Base-by-base conservation (phyloP, 345 rosid species). In the Pelargonium nanum region DNA sequence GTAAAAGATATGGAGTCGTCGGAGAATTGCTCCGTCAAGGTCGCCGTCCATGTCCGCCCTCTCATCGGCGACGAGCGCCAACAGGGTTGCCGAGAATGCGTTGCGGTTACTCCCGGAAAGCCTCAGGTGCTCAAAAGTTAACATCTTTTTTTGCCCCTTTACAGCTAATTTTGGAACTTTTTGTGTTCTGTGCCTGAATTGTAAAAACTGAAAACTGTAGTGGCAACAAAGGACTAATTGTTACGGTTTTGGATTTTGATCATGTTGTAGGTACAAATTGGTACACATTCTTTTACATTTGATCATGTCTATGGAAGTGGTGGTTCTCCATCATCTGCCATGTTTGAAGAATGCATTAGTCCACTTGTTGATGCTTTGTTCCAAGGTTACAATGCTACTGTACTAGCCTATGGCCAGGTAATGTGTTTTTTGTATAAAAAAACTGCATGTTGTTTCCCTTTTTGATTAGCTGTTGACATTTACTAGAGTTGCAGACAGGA, bases 381-480 rank as follows among this genome's bases (percentile, higher is more conserved):
- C 66, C 85, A 80, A 74, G 96, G 96, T 26, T 88, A 81, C 63
- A 88, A 88, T 65, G 96, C 92, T 20, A 88, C 96, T 28, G 96
- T 88, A 24, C 77, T 88, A 58, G 96, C 96, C 68, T 88, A 88
- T 68, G 96, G 92, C 52, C 96, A 88, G 96, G 96, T 88, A 40
- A 85, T 64, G 0, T 44, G 0, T 53, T 9, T 23, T 51, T 26
- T 66, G 28, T 63, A 20, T 23, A 1, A 5, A 19, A 26, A 48
- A 34, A 23, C 40, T 58, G 62, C 51, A 32, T 58, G 57, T 20
- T 57, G 19, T 55, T 64, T 44, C 26, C 30, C 10, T 66, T n/a
- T 60, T 52, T 25, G 22, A 56, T 24, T 28, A 19, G 26, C 24
- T 20, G 59, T 74, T 74, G 72, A 63, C 56, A 34, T 64, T 20